phyloP scores from a whole-genome alignment of 78 protist species.

The Neovahlkampfia damariscottae region DNA sequence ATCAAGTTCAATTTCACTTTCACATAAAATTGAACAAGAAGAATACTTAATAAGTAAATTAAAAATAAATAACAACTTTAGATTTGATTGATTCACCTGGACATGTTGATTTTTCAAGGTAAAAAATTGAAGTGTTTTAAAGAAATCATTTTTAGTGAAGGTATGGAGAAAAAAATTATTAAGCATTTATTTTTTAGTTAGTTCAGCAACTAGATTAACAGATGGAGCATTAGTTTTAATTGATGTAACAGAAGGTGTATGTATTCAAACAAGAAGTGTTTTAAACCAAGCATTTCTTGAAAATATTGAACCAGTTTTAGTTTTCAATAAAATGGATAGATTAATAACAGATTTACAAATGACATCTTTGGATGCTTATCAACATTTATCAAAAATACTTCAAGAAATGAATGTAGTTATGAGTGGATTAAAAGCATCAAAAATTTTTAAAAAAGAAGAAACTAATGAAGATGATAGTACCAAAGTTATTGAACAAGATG shows the following conservation, averaged over 20 bases:
- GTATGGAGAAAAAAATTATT: too few relatives aligned
- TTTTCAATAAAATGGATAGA: slow-evolving; percentile 89
- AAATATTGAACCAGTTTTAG: slow-evolving; percentile 58
- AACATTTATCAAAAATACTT: slow-evolving; percentile 48
- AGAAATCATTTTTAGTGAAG: too few relatives aligned
- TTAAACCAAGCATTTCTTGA: slow-evolving; percentile 81
- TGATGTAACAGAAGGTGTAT: slow-evolving; percentile 82
- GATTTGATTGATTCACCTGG: slow-evolving; percentile 89
- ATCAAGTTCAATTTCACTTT: slow-evolving; percentile 73
- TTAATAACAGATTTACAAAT: slow-evolving; percentile 64
- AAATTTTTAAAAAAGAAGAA: slow-evolving; percentile 10
- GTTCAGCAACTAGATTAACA: slow-evolving; percentile 43
- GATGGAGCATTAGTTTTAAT: slow-evolving; percentile 77
- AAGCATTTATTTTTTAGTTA: too few relatives aligned
- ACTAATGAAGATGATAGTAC: neutral
- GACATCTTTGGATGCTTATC: slow-evolving; percentile 67
- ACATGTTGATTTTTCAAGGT: slow-evolving; percentile 78
- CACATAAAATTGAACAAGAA: neutral
- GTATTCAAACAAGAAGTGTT: slow-evolving; percentile 84
- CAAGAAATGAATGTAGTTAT: slow-evolving; percentile 66
- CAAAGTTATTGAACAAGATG: slow-evolving; percentile 14
- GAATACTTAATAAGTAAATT: slow-evolving; percentile 14
- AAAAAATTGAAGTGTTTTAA: too few relatives aligned
- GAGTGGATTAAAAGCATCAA: slow-evolving; percentile 29
- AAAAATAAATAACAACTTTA: too few relatives aligned